Evolutionary conservation across 805 yeast genomes (phyloP).

Genomic region (Saccharomyces mikatae): DNA sequence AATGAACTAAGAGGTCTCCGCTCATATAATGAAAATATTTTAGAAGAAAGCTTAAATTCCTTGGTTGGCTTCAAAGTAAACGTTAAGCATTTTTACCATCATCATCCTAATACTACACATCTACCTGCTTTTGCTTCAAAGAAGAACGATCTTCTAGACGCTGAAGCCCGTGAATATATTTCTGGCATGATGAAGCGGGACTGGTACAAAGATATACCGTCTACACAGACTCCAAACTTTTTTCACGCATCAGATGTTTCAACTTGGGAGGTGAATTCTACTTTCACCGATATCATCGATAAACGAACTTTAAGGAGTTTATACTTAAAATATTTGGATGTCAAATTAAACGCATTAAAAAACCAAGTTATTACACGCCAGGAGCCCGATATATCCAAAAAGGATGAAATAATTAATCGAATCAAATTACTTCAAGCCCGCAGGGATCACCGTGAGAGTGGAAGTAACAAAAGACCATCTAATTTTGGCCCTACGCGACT

Average conservation of each 20-base stretch:
- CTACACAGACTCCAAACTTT: conserved; percentile 20
- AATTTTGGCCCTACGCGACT: conserved; percentile 7
- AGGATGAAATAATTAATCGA: conserved; percentile 7
- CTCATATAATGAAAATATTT: conserved; percentile 8
- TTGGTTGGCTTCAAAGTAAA: conserved; percentile 34
- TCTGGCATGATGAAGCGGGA: conserved; percentile 29
- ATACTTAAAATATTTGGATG: conserved; percentile 20
- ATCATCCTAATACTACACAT: conserved; percentile 13
- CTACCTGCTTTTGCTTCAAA: conserved; percentile 18
- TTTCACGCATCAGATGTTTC: conserved; percentile 23
- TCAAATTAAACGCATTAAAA: conserved; percentile 19
- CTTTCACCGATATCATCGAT: conserved; percentile 20
- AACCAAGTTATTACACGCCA: conserved; percentile 15
- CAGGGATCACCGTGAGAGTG: neutral
- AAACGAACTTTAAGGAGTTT: conserved; percentile 8
- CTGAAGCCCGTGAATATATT: conserved; percentile 41
- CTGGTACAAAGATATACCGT: conserved; percentile 10
- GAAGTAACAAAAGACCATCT: neutral
- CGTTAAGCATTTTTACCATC: conserved; percentile 33
- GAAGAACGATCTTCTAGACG: conserved; percentile 21
- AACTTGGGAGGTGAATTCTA: conserved; percentile 32
- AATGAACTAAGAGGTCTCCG: conserved; percentile 14
- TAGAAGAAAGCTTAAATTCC: conserved; percentile 11
- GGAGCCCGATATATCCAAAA: conserved; percentile 4
- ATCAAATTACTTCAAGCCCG: conserved; percentile 3